phyloP scores from a whole-genome alignment of 1,284 basidiomycete species.

The Stygiomarasmius scandens region DNA sequence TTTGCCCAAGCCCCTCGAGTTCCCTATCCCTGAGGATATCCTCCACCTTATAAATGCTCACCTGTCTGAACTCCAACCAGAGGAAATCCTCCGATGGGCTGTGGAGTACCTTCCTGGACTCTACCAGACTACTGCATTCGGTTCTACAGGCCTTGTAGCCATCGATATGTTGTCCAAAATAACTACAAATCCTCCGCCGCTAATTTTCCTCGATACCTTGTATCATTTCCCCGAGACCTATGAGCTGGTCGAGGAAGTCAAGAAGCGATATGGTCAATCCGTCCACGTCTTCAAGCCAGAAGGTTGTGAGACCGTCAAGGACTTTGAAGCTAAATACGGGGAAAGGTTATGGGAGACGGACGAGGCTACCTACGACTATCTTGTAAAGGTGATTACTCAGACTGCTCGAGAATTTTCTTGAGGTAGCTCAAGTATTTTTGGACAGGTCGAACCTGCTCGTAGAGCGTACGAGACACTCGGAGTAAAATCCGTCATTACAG shows the following conservation, averaged over 20 bases:
- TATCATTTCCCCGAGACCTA: slow-evolving; percentile 97
- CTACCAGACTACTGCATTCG: slow-evolving; percentile 93
- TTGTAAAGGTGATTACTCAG: slow-evolving; percentile 72
- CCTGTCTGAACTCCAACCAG: slow-evolving; percentile 71
- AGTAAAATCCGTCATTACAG: slow-evolving; percentile 92
- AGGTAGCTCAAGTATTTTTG: slow-evolving; percentile 8
- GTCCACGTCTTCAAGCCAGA: slow-evolving; percentile 84
- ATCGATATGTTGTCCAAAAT: slow-evolving; percentile 92
- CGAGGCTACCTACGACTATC: slow-evolving; percentile 89
- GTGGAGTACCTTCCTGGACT: slow-evolving; percentile 77
- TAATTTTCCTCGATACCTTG: slow-evolving; percentile 95
- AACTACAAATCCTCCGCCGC: slow-evolving; percentile 60
- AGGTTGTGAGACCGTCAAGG: slow-evolving; percentile 66
- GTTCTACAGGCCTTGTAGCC: slow-evolving; percentile 88
- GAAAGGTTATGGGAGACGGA: slow-evolving; percentile 87
- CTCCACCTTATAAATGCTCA: slow-evolving; percentile 74
- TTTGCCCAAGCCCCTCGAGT: slow-evolving; percentile 47
- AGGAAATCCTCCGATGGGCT: slow-evolving; percentile 86
- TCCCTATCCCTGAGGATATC: slow-evolving; percentile 68
- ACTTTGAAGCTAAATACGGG: slow-evolving; percentile 86
- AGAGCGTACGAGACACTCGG: slow-evolving; percentile 84
- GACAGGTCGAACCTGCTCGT: slow-evolving; percentile 89
- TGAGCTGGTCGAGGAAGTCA: slow-evolving; percentile 81
- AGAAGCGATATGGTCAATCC: slow-evolving; percentile 72
- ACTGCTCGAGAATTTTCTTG: slow-evolving; percentile 1